Evolutionary conservation across 164 flowering plant species (phyloP), one percentile per base, ranked within the genome.

Genomic region (Chloranthus sessilifolius): DNA sequence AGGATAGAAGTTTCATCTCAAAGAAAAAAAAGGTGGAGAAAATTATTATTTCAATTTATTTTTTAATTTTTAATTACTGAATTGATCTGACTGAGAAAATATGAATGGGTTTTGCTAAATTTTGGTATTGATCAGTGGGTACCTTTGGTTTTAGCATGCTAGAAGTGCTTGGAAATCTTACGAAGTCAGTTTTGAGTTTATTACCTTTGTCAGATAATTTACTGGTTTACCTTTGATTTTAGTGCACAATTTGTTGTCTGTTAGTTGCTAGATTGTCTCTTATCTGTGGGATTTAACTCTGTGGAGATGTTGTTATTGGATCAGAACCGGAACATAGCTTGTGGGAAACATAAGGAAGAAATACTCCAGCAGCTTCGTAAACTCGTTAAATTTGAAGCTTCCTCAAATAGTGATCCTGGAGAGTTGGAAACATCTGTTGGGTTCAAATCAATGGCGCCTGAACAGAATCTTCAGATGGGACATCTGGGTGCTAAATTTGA

Each of bases 271-370:
- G 38, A 14, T 11, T 27, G 33, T 22, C 17, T 37, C 3, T 7
- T 19, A 14, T n/a, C 28, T 33, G 31, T 39, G 11, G 30, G 36
- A 6, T 27, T 47, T 21, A 47, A 49, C 46, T 22, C 17, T 25
- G 40, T 23, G 22, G 28, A n/a, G 28, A 21, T 45, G n/a, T 52
- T 55, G 31, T 62, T 47, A 10, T 56, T 63, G 61, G 40, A 52
- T 59, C 75, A 88, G 94, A 77, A 84, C 53, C 77, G 88, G 5
- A 77, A 78, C 23, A 70, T 77, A 37, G 59, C 69, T 47, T 82
- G 92, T 63, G 97, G 97, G 27, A 74, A 62, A 56, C 65, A 81
- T 67, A 85, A 80, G 65, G 84, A 80, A 39, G 95, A 83, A 24
- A 67, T 83, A 42, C 61, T 83, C 38, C 19, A 36, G 29, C 95